Evolutionary conservation across 129 eudicot genomes (phyloP).

Genomic region (Silybum marianum): DNA sequence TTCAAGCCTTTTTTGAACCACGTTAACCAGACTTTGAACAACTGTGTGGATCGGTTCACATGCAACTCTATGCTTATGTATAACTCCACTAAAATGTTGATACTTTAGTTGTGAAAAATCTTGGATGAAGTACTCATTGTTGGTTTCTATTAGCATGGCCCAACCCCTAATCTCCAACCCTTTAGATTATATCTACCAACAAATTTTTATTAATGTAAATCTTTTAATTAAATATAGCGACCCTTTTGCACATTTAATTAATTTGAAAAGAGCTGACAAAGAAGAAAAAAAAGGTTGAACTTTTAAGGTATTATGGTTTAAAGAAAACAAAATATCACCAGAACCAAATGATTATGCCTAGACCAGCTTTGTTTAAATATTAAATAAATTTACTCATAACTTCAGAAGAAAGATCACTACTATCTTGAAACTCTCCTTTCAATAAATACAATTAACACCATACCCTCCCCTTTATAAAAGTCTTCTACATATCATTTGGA

Average conservation of each 20-base stretch:
- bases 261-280: slow-evolving; percentile 12
- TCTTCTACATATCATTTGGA: slow-evolving; percentile 24
- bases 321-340: slow-evolving; percentile 39
- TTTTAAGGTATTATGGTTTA: slow-evolving; percentile 26
- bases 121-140: not conserved
- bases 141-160: not conserved
- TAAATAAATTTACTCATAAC: slow-evolving; percentile 25
- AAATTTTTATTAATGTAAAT: not conserved
- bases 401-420: slow-evolving; percentile 29
- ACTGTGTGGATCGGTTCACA: not conserved
- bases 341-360: slow-evolving; percentile 43
- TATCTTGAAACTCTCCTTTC: slow-evolving; percentile 29
- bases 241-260: not conserved
- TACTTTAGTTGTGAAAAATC: not conserved
- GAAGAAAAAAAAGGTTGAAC: not conserved
- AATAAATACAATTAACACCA: slow-evolving; percentile 18
- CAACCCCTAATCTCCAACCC: not conserved
- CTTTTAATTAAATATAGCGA: not conserved
- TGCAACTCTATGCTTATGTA: not conserved
- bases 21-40: not conserved
- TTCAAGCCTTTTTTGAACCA: not conserved
- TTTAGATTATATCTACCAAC: not conserved
- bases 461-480: slow-evolving; percentile 29
- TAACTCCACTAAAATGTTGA: not conserved
- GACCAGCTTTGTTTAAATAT: slow-evolving; percentile 40